Evolutionary conservation across 345 rosid species (phyloP).

Genomic region (Arabis alpina): DNA sequence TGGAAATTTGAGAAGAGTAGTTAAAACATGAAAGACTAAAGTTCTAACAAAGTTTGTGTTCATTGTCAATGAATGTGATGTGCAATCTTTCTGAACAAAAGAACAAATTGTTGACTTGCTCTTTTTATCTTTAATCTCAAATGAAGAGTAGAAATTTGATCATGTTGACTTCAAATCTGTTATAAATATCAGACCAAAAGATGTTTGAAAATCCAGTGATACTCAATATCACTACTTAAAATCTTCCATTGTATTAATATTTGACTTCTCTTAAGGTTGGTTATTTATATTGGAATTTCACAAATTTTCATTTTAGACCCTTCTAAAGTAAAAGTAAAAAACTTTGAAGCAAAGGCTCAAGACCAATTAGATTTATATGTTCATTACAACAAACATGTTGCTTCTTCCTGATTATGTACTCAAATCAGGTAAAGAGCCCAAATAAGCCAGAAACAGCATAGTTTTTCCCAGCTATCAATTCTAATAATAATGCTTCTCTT

Average conservation of each 20-base stretch:
- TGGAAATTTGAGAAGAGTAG: too few relatives aligned
- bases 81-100: too few relatives aligned
- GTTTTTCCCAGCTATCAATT: conserved; percentile 21
- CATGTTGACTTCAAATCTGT: neutral
- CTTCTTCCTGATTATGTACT: conserved; percentile 26
- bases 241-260: neutral
- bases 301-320: too few relatives aligned
- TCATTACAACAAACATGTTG: conserved; percentile 30
- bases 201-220: too few relatives aligned
- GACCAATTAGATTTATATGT: conserved; percentile 12
- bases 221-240: too few relatives aligned
- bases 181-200: too few relatives aligned
- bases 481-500: conserved; percentile 31
- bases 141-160: neutral
- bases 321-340: neutral
- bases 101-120: neutral
- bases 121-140: neutral
- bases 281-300: too few relatives aligned
- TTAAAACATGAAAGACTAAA: too few relatives aligned
- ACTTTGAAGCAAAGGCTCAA: neutral
- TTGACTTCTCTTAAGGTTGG: neutral
- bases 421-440: conserved; percentile 23
- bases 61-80: too few relatives aligned
- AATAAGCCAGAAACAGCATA: conserved; percentile 32
- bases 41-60: too few relatives aligned